phyloP scores from a whole-genome alignment of 2,329 filamentous ascomycete species.

The Trichoderma atrobrunneum region DNA sequence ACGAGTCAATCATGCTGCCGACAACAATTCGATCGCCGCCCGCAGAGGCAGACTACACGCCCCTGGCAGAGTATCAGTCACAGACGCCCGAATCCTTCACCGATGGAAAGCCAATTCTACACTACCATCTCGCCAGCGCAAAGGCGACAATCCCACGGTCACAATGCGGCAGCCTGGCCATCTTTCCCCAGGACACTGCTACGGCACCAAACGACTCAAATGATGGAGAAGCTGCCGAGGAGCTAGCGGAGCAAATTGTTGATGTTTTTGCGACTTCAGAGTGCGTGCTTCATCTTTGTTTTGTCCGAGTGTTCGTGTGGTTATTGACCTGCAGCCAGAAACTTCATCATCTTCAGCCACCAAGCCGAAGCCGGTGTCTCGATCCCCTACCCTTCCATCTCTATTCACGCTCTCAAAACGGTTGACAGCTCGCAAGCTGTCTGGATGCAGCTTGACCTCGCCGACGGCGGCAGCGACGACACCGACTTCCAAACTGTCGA shows the following conservation, averaged over 20 bases:
- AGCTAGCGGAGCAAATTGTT: slow-evolving; percentile 46
- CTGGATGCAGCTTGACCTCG: slow-evolving; percentile 67
- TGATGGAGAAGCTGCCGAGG: slow-evolving; percentile 28
- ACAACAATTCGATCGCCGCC: slow-evolving; percentile 59
- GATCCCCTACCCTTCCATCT: slow-evolving; percentile 72
- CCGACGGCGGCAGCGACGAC: slow-evolving; percentile 55
- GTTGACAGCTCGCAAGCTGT: slow-evolving; percentile 49
- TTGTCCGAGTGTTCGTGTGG: neutral
- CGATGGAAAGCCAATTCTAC: slow-evolving; percentile 66
- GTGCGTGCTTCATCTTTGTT: slow-evolving; percentile 36
- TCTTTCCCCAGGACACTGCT: slow-evolving; percentile 45
- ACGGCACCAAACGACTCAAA: slow-evolving; percentile 32
- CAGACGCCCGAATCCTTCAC: slow-evolving; percentile 73
- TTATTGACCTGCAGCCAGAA: slow-evolving; percentile 23
- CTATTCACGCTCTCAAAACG: slow-evolving; percentile 71
- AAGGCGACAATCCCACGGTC: slow-evolving; percentile 57
- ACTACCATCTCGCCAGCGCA: slow-evolving; percentile 57
- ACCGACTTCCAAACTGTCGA: slow-evolving; percentile 67
- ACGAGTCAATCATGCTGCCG: slow-evolving; percentile 37
- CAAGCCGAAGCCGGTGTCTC: slow-evolving; percentile 58
- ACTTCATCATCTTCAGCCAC: slow-evolving; percentile 62
- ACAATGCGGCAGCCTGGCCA: slow-evolving; percentile 54
- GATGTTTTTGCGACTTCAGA: slow-evolving; percentile 59
- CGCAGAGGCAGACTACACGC: slow-evolving; percentile 56
- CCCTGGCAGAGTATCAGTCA: slow-evolving; percentile 66